Base-by-base conservation (phyloP, 2,329 filamentous ascomycete species). In the Ophidiomyces ophidiicola region DNA sequence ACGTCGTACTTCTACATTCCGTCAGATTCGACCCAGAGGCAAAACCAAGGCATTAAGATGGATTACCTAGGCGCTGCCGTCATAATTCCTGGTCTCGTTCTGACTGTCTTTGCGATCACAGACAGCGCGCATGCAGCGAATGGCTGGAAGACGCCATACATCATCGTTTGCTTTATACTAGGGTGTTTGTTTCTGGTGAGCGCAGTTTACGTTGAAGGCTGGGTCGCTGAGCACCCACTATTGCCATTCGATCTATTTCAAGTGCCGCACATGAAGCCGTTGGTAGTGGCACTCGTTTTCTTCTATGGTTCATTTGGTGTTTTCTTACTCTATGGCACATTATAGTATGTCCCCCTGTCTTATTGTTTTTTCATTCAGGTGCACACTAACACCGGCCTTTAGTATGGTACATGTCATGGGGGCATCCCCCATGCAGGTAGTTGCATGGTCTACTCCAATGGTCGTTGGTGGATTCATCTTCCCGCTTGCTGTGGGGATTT, bases 41-140 rank as follows among this genome's bases (percentile, higher is more conserved):
- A 48, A 23, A 42, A 57, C 10, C 53, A 62, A 14, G 58, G 58
- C 1, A 58, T 72, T 15, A 62, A 63, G 21, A 85, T 86, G 79
- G 82, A 87, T 53, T 85, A 76, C 71, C 61, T 67, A 41, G 81
- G 81, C 0, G 60, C 71, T 1, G 52, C 57, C 2, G 70, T 78
- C 10, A 77, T 79, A 11, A 68, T 82, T 0, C 67, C 70, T 0
- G 82, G 78, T 0, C 57, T 86, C 8, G 67, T 81, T 1, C 66
- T 90, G 18, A 66, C 84, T 46, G 78, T 85, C 0, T 88, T 78
- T 50, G 79, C 82, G 0, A 71, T 90, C 36, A 86, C 82, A 0
- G 78, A 84, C 33, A 78, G 76, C 5, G 72, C 76, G 0, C 75
- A 83, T 54, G 80, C 80, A 0, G 71, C 76, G 0, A 54, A 75